These are phyloP conservation scores for Lodderomyces parapsilosis DNA, from an alignment of 1,139 yeast genomes.

Conservation along the genomic window DNA sequence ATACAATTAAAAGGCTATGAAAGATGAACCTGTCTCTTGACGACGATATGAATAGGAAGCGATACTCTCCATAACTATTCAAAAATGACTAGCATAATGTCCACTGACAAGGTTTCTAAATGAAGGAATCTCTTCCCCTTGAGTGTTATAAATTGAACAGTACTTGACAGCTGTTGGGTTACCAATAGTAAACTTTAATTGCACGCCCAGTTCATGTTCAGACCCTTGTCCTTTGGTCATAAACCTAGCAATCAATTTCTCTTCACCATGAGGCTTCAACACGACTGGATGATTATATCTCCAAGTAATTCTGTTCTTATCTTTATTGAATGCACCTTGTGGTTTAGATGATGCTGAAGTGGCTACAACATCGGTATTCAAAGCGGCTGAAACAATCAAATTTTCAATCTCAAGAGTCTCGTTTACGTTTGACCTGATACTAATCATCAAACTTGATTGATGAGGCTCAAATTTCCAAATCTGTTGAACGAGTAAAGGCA, in stretches of 20 bases:
- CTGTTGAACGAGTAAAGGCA: constrained; percentile 76
- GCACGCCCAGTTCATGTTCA: constrained; percentile 71
- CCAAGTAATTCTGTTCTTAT: constrained; percentile 85
- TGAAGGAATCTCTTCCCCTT: constrained; percentile 26
- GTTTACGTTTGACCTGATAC: constrained; percentile 54
- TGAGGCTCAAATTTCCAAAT: constrained; percentile 85
- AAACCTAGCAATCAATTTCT: constrained; percentile 69
- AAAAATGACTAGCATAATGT: constrained; percentile 33
- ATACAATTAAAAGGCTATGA: neutral
- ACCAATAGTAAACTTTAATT: constrained; percentile 53
- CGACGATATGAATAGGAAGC: no score
- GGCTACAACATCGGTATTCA: constrained; percentile 41
- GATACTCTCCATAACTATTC: neutral
- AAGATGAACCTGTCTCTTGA: no score
- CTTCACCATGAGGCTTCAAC: constrained; percentile 42
- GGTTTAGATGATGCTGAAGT: constrained; percentile 85
- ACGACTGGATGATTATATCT: constrained; percentile 53
- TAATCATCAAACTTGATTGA: constrained; percentile 82
- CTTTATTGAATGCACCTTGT: constrained; percentile 83
- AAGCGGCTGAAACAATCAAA: constrained; percentile 68
- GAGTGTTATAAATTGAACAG: constrained; percentile 20
- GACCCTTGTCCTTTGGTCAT: constrained; percentile 59
- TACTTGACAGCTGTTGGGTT: constrained; percentile 25
- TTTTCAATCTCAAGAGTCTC: constrained; percentile 50
- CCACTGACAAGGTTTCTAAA: constrained; percentile 37